Percentiles rank a stretch among this genome's conserved stretches.
phyloP scores from a whole-genome alignment of 148 eudicot species.

The Linanthus parryae region DNA sequence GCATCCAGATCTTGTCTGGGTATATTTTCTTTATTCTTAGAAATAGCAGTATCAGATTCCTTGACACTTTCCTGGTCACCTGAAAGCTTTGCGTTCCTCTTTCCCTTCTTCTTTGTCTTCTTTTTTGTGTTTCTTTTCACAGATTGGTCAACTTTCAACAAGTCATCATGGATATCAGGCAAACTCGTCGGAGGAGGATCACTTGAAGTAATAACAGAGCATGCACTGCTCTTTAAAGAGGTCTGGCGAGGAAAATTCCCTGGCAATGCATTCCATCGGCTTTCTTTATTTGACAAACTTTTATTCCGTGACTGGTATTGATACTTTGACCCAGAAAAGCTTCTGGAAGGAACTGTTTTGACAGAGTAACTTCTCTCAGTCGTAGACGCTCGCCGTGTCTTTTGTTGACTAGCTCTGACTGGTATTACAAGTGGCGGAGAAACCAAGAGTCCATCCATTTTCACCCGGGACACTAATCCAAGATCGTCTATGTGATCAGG shows the following conservation, averaged over 20 bases:
- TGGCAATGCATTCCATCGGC: slow-evolving; percentile 8
- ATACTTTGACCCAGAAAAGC: slow-evolving; percentile 9
- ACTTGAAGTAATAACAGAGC: neutral
- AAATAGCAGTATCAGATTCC: slow-evolving; percentile 5
- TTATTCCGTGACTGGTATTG: slow-evolving; percentile 7
- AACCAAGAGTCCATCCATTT: slow-evolving; percentile 14
- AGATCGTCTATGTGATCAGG: slow-evolving; percentile 4
- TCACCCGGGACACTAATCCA: slow-evolving; percentile 15
- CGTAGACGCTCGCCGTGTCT: neutral
- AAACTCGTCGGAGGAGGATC: slow-evolving; percentile 1
- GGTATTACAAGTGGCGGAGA: slow-evolving; percentile 6
- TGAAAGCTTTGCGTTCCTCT: slow-evolving; percentile 9
- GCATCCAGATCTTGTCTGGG: slow-evolving; percentile 4
- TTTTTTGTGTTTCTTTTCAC: slow-evolving; percentile 11
- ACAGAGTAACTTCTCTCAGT: slow-evolving; percentile 12
- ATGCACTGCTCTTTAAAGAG: slow-evolving; percentile 9
- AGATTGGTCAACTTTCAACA: slow-evolving; percentile 6
- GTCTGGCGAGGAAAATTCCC: slow-evolving; percentile 6
- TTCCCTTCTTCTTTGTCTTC: slow-evolving; percentile 15
- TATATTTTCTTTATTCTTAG: slow-evolving; percentile 11
- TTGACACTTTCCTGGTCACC: slow-evolving; percentile 7
- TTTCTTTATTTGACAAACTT: slow-evolving; percentile 11
- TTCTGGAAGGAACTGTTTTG: slow-evolving; percentile 13
- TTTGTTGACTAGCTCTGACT: slow-evolving; percentile 8
- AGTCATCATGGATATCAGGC: neutral